Evolutionary conservation across 2,329 filamentous ascomycete genomes (phyloP).

Genomic region (Emergomyces africanus): DNA sequence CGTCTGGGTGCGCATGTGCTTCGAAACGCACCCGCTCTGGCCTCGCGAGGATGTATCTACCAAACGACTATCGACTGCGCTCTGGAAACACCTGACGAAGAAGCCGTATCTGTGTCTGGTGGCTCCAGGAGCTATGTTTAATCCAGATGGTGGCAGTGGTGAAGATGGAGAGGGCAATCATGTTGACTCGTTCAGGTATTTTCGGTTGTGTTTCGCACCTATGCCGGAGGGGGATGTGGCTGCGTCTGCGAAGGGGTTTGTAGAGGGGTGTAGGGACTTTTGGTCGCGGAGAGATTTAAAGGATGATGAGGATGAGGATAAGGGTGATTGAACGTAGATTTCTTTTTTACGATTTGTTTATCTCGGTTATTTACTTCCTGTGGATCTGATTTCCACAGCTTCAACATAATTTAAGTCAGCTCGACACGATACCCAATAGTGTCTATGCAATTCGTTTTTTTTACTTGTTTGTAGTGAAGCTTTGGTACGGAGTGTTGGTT

Average conservation of each 20-base stretch:
- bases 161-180: constrained; percentile 13
- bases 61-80: constrained; percentile 46
- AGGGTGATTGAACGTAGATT: constrained; percentile 4
- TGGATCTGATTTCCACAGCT: no score
- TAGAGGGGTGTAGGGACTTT: constrained; percentile 57
- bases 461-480: no score
- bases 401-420: no score
- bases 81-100: constrained; percentile 59
- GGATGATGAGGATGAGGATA: constrained; percentile 19
- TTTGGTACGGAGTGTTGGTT: not conserved
- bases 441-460: no score
- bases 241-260: constrained; percentile 50
- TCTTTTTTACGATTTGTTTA: not conserved
- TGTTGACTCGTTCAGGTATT: constrained; percentile 57
- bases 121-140: constrained; percentile 61
- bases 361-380: not conserved
- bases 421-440: no score
- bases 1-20: constrained; percentile 63
- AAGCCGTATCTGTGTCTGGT: constrained; percentile 58
- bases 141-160: constrained; percentile 47
- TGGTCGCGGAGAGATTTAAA: constrained; percentile 45
- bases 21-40: constrained; percentile 60
- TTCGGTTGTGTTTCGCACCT: constrained; percentile 74
- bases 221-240: constrained; percentile 59
- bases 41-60: constrained; percentile 24